phyloP scores from a whole-genome alignment of 768 basidiomycete species.

The Hygrophoropsis aurantiaca region DNA sequence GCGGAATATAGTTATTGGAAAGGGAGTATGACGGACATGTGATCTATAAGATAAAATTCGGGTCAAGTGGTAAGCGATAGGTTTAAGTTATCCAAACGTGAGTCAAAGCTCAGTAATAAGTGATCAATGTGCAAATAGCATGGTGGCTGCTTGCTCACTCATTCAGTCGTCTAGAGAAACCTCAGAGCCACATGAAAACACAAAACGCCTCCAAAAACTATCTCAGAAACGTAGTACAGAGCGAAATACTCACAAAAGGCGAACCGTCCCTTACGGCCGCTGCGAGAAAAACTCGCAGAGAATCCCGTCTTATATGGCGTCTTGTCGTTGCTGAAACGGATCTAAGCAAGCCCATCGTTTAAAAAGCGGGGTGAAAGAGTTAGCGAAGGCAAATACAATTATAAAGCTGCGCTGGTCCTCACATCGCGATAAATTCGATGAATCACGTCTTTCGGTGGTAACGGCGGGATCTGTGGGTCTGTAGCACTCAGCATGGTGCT shows the following conservation, averaged over 20 bases:
- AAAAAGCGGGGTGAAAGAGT: not conserved
- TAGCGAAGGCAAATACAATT: not conserved
- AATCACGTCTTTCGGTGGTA: conserved; percentile 89
- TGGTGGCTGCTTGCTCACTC: too few species aligned
- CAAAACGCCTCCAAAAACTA: too few species aligned
- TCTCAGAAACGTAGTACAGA: too few species aligned
- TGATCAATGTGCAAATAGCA: too few species aligned
- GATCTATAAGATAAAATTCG: too few species aligned
- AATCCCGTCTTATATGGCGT: conserved; percentile 91
- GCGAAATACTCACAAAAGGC: conserved; percentile 86
- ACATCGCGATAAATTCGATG: conserved; percentile 95
- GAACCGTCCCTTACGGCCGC: conserved; percentile 88
- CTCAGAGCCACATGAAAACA: too few species aligned
- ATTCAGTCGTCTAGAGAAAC: too few species aligned
- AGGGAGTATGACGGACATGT: conserved; percentile 8
- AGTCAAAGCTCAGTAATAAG: too few species aligned
- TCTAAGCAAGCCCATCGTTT: conserved; percentile 35
- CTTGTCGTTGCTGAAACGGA: conserved; percentile 91
- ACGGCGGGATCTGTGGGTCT: conserved; percentile 80
- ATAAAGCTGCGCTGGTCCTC: too few species aligned
- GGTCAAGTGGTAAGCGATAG: too few species aligned
- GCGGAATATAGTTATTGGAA: too few species aligned
- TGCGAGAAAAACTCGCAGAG: conserved; percentile 83
- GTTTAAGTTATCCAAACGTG: too few species aligned
- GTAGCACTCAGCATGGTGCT: conserved; percentile 65